Evolutionary conservation across 164 flowering plant genomes (phyloP).

Genomic region (Aristolochia contorta): DNA sequence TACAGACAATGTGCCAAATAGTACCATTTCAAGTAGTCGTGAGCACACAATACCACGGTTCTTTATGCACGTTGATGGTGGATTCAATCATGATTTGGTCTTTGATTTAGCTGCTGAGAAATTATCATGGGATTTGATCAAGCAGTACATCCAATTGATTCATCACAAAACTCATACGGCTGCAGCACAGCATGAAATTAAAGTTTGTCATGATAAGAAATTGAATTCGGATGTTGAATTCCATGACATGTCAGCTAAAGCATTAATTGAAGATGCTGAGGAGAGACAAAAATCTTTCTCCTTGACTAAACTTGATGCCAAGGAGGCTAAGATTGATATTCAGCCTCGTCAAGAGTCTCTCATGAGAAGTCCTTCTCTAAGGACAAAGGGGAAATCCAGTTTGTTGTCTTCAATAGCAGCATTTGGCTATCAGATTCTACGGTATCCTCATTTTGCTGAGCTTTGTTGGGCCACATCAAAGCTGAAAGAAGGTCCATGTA

Average conservation of each 20-base stretch:
- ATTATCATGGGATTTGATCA: slow-evolving; percentile 46
- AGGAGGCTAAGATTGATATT: slow-evolving; percentile 5
- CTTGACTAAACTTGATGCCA: not conserved
- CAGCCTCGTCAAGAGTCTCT: slow-evolving; percentile 18
- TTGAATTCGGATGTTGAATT: slow-evolving; percentile 7
- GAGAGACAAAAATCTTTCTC: not conserved
- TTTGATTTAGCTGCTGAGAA: slow-evolving; percentile 44
- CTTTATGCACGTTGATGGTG: slow-evolving; percentile 44
- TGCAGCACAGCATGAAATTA: slow-evolving; percentile 8
- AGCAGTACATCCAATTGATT: slow-evolving; percentile 52
- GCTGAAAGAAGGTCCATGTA: slow-evolving; percentile 81
- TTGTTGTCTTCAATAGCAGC: slow-evolving; percentile 57
- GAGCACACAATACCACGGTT: slow-evolving; percentile 46
- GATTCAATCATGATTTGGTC: slow-evolving; percentile 43
- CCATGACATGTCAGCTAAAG: slow-evolving; percentile 8
- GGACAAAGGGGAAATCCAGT: slow-evolving; percentile 53
- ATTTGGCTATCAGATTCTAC: slow-evolving; percentile 83
- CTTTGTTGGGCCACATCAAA: slow-evolving; percentile 98
- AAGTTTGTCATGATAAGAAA: slow-evolving; percentile 14
- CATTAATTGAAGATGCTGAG: slow-evolving; percentile 8
- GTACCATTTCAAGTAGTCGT: slow-evolving; percentile 13
- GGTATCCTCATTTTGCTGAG: slow-evolving; percentile 92
- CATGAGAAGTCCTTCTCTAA: slow-evolving; percentile 16
- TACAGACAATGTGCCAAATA: slow-evolving; percentile 22
- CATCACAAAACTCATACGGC: slow-evolving; percentile 42